phyloP scores from a whole-genome alignment of 331 rosid genomes.

The Arachis monticola region DNA sequence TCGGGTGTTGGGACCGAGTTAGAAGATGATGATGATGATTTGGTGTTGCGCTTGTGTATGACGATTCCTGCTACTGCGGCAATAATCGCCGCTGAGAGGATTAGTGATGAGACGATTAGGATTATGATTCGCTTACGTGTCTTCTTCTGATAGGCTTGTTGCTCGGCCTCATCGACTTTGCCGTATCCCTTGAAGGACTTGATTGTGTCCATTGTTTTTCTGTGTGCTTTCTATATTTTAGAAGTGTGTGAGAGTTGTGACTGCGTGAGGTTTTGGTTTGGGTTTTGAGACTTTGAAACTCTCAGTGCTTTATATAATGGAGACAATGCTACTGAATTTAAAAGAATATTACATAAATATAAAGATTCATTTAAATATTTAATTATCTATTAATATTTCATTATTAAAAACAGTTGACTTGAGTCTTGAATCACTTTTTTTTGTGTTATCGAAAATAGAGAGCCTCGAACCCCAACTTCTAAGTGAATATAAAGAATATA shows the following conservation, averaged over 20 bases:
- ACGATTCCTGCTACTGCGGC: conserved; percentile 60
- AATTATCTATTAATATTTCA: too few species aligned
- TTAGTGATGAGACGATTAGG: conserved; percentile 47
- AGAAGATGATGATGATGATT: conserved; percentile 45
- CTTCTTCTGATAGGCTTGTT: conserved; percentile 57
- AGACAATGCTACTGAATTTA: too few species aligned
- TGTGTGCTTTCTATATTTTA: too few species aligned
- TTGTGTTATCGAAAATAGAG: too few species aligned
- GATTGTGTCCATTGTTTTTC: conserved; percentile 52
- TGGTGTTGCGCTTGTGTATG: conserved; percentile 52
- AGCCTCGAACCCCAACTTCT: too few species aligned
- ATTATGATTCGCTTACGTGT: conserved; percentile 65
- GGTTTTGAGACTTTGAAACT: background rate
- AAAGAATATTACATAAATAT: too few species aligned
- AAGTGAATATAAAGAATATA: too few species aligned
- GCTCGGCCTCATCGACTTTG: conserved; percentile 67
- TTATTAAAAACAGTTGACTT: too few species aligned
- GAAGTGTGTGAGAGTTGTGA: background rate
- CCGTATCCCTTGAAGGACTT: conserved; percentile 75
- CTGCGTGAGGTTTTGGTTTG: background rate
- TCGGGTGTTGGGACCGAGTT: conserved; percentile 34
- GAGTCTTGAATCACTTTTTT: too few species aligned
- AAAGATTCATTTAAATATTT: too few species aligned
- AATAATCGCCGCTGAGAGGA: conserved; percentile 50
- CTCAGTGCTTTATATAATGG: background rate